These are phyloP conservation scores for Aristolochia contorta DNA, from an alignment of 164 flowering plant genomes.

Conservation along the genomic window DNA sequence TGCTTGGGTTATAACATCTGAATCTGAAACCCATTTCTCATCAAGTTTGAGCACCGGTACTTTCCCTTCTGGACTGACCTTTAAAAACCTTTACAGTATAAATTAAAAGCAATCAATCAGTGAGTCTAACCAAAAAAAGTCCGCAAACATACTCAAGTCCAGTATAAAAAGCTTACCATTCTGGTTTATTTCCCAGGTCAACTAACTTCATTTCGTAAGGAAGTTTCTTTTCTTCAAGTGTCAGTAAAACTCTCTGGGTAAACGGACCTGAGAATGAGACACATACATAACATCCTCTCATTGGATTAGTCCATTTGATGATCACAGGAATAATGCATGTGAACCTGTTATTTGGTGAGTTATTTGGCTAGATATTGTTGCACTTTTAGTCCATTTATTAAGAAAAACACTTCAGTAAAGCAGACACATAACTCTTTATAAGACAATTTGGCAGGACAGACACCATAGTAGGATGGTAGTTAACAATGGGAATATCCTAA, in stretches of 20 bases:
- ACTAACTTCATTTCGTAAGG: constrained; percentile 80
- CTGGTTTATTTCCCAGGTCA: constrained; percentile 79
- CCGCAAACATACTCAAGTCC: background rate
- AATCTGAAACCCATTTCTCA: constrained; percentile 86
- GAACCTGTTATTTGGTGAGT: too few species aligned
- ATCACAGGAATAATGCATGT: too few species aligned
- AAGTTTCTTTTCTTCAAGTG: constrained; percentile 86
- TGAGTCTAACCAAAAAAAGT: background rate
- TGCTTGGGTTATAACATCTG: constrained; percentile 76
- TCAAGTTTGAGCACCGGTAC: constrained; percentile 82
- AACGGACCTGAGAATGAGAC: constrained; percentile 63
- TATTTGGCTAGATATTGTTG: too few species aligned
- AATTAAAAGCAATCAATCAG: constrained; percentile 3
- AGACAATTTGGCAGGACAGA: too few species aligned
- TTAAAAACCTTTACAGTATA: constrained; percentile 49
- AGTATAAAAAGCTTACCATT: constrained; percentile 41
- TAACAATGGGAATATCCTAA: too few species aligned
- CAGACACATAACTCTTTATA: too few species aligned
- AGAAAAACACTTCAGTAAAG: too few species aligned
- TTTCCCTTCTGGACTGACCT: constrained; percentile 74
- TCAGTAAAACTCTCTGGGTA: constrained; percentile 77
- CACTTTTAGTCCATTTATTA: too few species aligned
- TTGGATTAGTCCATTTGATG: background rate
- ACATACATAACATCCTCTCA: background rate
- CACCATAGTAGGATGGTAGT: too few species aligned